Percentiles rank a stretch among this genome's conserved stretches.
phyloP scores from a whole-genome alignment of 108 stramenopile genomes.

The Mayamaea pseudoterrestris region DNA sequence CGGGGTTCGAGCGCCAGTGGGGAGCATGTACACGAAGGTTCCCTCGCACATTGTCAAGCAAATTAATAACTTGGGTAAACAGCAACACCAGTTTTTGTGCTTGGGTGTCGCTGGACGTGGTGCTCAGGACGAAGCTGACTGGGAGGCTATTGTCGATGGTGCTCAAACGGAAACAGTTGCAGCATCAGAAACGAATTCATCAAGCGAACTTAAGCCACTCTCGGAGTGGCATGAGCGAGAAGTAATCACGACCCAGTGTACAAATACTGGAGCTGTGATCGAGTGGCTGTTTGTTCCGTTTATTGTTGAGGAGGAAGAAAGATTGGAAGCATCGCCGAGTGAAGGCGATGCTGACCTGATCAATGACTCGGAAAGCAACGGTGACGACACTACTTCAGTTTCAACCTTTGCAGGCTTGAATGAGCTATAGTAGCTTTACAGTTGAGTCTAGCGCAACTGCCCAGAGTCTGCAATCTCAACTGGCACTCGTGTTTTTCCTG shows the following conservation, averaged over 20 bases:
- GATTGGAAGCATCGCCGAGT: too few species aligned
- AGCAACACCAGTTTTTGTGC: slow-evolving; percentile 54
- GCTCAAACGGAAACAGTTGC: slow-evolving; percentile 7
- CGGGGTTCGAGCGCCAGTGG: slow-evolving; percentile 44
- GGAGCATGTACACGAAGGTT: slow-evolving; percentile 47
- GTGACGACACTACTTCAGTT: too few species aligned
- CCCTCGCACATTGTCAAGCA: slow-evolving; percentile 40
- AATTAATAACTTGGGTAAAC: slow-evolving; percentile 21
- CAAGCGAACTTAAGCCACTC: slow-evolving; percentile 19
- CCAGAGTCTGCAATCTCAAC: slow-evolving; percentile 35
- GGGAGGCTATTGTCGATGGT: too few species aligned
- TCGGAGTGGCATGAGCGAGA: slow-evolving; percentile 38
- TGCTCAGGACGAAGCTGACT: slow-evolving; percentile 46
- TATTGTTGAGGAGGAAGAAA: slow-evolving; percentile 60
- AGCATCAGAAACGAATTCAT: slow-evolving; percentile 18
- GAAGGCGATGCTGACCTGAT: too few species aligned
- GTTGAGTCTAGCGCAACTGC: slow-evolving; percentile 23
- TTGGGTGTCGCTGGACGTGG: slow-evolving; percentile 60
- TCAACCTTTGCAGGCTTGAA: too few species aligned
- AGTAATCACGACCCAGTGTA: slow-evolving; percentile 57
- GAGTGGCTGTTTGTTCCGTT: slow-evolving; percentile 73
- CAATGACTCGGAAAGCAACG: too few species aligned
- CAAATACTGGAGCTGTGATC: slow-evolving; percentile 58
- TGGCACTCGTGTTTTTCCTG: slow-evolving; percentile 67
- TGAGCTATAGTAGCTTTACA: too few species aligned